Evolutionary conservation across 2,329 filamentous ascomycete genomes (phyloP).

Genomic region (Diplodia sapinea): DNA sequence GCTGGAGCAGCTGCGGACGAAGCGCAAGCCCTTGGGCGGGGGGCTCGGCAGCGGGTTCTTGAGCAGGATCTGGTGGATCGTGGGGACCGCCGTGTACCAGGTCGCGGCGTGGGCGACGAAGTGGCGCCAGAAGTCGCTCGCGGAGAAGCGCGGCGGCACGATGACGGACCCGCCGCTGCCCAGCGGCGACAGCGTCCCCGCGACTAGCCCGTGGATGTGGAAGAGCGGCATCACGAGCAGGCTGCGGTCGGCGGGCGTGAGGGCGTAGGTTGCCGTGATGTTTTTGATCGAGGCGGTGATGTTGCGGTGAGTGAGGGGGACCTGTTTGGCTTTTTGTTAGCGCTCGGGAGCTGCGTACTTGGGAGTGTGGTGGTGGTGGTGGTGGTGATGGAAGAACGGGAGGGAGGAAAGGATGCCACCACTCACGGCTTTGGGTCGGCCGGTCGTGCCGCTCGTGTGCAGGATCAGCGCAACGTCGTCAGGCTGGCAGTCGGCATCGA

Average conservation of each 20-base stretch:
- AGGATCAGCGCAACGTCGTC: constrained; percentile 77
- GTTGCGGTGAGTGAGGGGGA: constrained; percentile 76
- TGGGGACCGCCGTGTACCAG: constrained; percentile 85
- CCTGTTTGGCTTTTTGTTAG: constrained; percentile 39
- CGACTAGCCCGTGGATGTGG: constrained; percentile 81
- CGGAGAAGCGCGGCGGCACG: constrained; percentile 75
- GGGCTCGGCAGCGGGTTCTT: constrained; percentile 69
- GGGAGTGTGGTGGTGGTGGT: too few relatives aligned
- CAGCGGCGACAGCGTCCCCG: constrained; percentile 74
- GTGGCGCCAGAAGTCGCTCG: constrained; percentile 75
- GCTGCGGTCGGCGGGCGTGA: constrained; percentile 71
- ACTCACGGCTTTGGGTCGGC: constrained; percentile 69
- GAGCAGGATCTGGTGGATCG: constrained; percentile 81
- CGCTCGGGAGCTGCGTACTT: too few relatives aligned
- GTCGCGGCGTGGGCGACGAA: constrained; percentile 72
- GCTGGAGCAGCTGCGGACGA: constrained; percentile 80
- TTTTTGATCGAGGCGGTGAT: constrained; percentile 58
- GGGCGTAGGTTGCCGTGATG: constrained; percentile 72
- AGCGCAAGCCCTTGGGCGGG: constrained; percentile 69
- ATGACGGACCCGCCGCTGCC: constrained; percentile 73
- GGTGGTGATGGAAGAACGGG: too few relatives aligned
- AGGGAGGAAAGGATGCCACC: too few relatives aligned
- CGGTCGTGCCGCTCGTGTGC: constrained; percentile 79
- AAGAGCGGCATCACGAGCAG: constrained; percentile 84
- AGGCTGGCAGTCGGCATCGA: constrained; percentile 57